A percentile compares a stretch with the other conserved stretches of the same genome.
Evolutionary conservation across 352 stramenopile species (phyloP).

Genomic region (Phytopythium helicoides): DNA sequence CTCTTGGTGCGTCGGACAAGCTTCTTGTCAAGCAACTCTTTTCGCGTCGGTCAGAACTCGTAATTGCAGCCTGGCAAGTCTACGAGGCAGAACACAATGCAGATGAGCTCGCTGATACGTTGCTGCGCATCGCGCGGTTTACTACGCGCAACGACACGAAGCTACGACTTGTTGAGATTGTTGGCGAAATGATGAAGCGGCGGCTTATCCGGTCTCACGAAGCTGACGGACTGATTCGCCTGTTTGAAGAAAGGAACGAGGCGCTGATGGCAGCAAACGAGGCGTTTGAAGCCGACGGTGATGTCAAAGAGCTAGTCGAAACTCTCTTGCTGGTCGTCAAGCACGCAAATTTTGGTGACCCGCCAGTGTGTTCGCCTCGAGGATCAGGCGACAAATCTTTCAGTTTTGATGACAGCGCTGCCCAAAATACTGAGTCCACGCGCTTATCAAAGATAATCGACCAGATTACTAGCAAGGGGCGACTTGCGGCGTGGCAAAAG

Average conservation of each 20-base stretch:
- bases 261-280: slow-evolving; percentile 70
- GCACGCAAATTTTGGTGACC: slow-evolving; percentile 54
- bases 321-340: slow-evolving; percentile 82
- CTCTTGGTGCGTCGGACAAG: slow-evolving; percentile 25
- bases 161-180: slow-evolving; percentile 56
- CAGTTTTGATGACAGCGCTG: neutral
- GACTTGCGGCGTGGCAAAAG: slow-evolving; percentile 50
- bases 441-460: slow-evolving; percentile 31
- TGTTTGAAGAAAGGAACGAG: slow-evolving; percentile 70
- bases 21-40: slow-evolving; percentile 48
- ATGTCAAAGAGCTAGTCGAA: slow-evolving; percentile 75
- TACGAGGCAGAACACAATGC: slow-evolving; percentile 43
- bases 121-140: slow-evolving; percentile 53
- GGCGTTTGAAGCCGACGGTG: slow-evolving; percentile 65
- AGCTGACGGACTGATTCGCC: slow-evolving; percentile 54
- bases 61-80: slow-evolving; percentile 48
- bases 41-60: slow-evolving; percentile 39
- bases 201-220: slow-evolving; percentile 46
- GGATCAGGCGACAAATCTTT: slow-evolving; percentile 1
- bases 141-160: slow-evolving; percentile 42
- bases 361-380: slow-evolving; percentile 6
- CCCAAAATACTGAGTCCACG: slow-evolving; percentile 17
- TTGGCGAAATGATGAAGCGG: slow-evolving; percentile 66
- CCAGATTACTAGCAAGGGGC: slow-evolving; percentile 27
- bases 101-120: slow-evolving; percentile 42